Percentiles rank a stretch among this genome's conserved stretches.
Evolutionary conservation across 768 basidiomycete species (phyloP).

Genomic region (Tylopilus plumbeoviolaceoides): DNA sequence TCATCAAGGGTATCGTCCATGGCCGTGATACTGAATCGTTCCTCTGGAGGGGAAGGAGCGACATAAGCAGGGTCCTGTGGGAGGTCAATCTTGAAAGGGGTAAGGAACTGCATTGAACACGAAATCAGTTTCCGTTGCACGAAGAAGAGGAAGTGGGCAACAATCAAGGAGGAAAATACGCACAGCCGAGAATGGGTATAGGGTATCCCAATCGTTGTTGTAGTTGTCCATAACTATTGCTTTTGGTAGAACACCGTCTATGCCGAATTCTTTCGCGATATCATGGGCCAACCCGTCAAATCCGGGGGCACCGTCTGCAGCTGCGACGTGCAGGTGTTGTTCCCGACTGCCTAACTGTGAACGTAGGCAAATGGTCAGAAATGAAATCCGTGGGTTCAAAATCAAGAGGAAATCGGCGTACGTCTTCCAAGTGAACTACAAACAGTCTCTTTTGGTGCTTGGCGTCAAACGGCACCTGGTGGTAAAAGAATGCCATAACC

Average conservation of each 20-base stretch:
- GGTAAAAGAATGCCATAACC: constrained; percentile 58
- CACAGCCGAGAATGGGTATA: constrained; percentile 79
- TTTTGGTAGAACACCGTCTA: constrained; percentile 34
- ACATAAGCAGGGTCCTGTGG: constrained; percentile 44
- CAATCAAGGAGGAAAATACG: background rate
- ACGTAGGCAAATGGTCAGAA: constrained; percentile 1
- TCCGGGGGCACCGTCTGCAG: constrained; percentile 80
- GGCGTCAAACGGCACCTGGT: constrained; percentile 64
- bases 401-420: constrained; percentile 32
- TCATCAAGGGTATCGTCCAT: constrained; percentile 53
- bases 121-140: background rate
- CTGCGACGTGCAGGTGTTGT: constrained; percentile 74
- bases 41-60: constrained; percentile 44
- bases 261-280: constrained; percentile 61
- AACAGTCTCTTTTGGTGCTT: constrained; percentile 89
- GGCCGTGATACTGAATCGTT: constrained; percentile 52
- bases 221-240: constrained; percentile 65
- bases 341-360: constrained; percentile 64
- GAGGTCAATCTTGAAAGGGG: constrained; percentile 75
- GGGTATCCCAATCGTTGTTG: constrained; percentile 84
- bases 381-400: background rate
- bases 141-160: background rate
- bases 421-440: constrained; percentile 82
- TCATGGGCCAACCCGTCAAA: constrained; percentile 57
- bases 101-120: constrained; percentile 57